Percentiles rank a stretch among this genome's conserved stretches.
Evolutionary conservation across 768 basidiomycete species (phyloP).

Genomic region (Galerina marginata): DNA sequence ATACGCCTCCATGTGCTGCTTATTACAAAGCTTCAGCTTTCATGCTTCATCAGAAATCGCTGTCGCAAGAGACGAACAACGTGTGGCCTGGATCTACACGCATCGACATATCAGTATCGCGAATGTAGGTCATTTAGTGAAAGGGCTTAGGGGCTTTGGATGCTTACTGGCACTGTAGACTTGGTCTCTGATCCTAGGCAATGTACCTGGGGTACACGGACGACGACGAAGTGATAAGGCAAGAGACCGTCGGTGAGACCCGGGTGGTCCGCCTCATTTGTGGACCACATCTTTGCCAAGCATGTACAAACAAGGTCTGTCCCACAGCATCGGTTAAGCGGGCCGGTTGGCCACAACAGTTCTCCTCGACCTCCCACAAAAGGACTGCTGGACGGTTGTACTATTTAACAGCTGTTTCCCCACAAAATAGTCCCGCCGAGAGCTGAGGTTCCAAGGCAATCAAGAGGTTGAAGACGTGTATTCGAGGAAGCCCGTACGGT

Average conservation of each 20-base stretch:
- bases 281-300: constrained; percentile 20
- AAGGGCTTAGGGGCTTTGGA: constrained; percentile 24
- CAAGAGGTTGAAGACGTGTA: no score
- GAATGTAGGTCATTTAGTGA: constrained; percentile 1
- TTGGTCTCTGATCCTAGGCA: constrained; percentile 37
- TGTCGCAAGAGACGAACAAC: constrained; percentile 10
- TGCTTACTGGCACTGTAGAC: constrained; percentile 30
- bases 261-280: constrained; percentile 25
- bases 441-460: no score
- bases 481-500: no score
- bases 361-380: no score
- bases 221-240: constrained; percentile 28
- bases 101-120: constrained; percentile 2
- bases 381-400: no score
- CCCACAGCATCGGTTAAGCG: constrained; percentile 1
- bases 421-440: no score
- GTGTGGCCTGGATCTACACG: constrained; percentile 6
- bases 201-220: constrained; percentile 39
- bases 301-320: constrained; percentile 18
- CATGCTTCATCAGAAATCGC: constrained; percentile 6
- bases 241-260: constrained; percentile 31
- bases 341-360: background rate
- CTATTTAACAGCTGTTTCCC: no score
- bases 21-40: constrained; percentile 13
- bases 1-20: constrained; percentile 26